Evolutionary conservation across 2,329 filamentous ascomycete species (phyloP), one percentile per base, ranked within the genome.

Genomic region (Geoglossum cookeanum): DNA sequence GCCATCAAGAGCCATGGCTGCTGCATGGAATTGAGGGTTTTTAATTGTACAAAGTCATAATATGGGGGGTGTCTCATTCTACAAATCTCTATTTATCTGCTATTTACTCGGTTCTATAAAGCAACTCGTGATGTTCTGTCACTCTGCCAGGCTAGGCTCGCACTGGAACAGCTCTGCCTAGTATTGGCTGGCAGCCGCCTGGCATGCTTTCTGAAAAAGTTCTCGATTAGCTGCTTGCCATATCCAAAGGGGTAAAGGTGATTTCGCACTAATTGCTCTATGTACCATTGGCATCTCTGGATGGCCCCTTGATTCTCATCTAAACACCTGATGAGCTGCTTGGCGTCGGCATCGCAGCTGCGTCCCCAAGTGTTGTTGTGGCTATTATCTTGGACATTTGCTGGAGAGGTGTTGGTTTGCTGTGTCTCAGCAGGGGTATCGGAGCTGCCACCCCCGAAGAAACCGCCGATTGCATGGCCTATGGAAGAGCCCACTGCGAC

Each of bases 261-360:
- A 55, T 30, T 55, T 66, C 69, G 57, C 71, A 75, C 72, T 72
- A 98, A 78, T 79, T 98, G 91, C 71, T 98, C 92, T 65, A 98
- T 75, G 72, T 98, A 98, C 90, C 91, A 98, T 64, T 86, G 85
- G 75, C 92, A 98, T 68, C 96, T 94, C 68, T 85, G 84, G 84
- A 98, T 82, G 74, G 92, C 89, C 64, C 92, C 92, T 68, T 82
- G 76, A 72, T 98, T 85, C 68, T 97, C 87, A 71, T 97, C 90
- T 84, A 98, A 85, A 78, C 92, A 98, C 75, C 84, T 85, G 66
- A 88, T 90, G 78, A 98, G 97, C 73, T 79, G 81, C 72, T 83
- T 81, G 57, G 89, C 82, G 64, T 92, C 88, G 57, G 77, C 80
- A 62, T 81, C 81, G 74, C 92, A 98, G 70, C 85, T 85, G 71